Conservation (phyloP, 2,329 filamentous ascomycete genomes). For the Exophiala spinifera region DNA sequence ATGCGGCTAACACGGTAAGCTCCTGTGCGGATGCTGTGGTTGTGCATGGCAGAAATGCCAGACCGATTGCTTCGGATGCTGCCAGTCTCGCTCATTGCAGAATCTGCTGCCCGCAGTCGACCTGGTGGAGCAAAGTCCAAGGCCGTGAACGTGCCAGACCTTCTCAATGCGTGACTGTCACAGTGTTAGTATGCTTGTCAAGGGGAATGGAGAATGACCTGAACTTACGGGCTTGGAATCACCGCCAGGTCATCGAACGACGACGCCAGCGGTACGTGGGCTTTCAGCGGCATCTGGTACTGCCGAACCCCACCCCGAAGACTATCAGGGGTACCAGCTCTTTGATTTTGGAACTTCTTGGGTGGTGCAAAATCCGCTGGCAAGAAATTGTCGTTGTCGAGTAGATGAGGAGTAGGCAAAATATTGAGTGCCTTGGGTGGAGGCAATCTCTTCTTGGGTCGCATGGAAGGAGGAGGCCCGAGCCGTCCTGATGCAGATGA, state of each 20-base stretch:
- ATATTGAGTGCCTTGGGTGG: conserved; percentile 71
- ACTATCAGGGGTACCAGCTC: conserved; percentile 63
- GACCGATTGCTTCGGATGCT: conserved; percentile 67
- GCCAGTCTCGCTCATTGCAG: conserved; percentile 43
- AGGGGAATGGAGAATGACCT: background rate
- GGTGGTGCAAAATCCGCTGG: conserved; percentile 87
- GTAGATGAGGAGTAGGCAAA: conserved; percentile 79
- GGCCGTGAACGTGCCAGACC: conserved; percentile 48
- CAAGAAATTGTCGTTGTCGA: conserved; percentile 76
- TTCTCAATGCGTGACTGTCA: conserved; percentile 45
- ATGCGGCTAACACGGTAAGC: conserved; percentile 84
- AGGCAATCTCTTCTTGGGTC: conserved; percentile 56
- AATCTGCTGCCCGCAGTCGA: conserved; percentile 44
- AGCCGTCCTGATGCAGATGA: conserved; percentile 59
- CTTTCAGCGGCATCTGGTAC: conserved; percentile 70
- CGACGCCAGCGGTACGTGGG: conserved; percentile 74
- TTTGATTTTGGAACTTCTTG: conserved; percentile 61
- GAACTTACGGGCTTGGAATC: conserved; percentile 86
- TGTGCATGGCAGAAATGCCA: conserved; percentile 69
- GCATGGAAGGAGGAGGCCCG: conserved; percentile 44
- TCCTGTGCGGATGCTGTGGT: conserved; percentile 71
- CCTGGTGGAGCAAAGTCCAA: conserved; percentile 51
- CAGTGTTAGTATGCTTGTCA: conserved; percentile 10
- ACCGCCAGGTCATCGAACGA: conserved; percentile 81
- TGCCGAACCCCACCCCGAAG: conserved; percentile 59